Percentiles rank a stretch among this genome's conserved stretches.
Conservation (phyloP, 2,329 filamentous ascomycete species). For the Pochonia chlamydosporia region DNA sequence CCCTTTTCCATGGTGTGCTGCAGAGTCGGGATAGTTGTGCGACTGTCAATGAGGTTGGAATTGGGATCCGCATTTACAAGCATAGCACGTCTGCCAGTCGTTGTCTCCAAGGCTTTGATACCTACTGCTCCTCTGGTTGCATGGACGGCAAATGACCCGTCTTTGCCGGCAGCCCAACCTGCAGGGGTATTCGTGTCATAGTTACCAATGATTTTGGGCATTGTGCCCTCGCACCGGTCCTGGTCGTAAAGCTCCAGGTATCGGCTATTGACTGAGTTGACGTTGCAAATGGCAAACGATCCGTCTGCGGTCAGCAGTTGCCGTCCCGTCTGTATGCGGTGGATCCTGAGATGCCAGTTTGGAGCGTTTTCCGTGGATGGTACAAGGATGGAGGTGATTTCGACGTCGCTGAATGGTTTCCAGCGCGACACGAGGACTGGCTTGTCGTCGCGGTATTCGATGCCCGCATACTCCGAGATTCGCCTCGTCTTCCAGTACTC, state of each 20-base stretch:
- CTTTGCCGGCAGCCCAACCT: conserved; percentile 42
- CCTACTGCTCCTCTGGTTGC: conserved; percentile 44
- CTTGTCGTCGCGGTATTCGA: conserved; percentile 49
- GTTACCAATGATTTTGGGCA: conserved; percentile 52
- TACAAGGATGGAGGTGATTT: conserved; percentile 52
- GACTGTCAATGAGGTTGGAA: conserved; percentile 67
- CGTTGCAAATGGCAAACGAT: conserved; percentile 62
- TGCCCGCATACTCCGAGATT: conserved; percentile 56
- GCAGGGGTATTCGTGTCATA: conserved; percentile 52
- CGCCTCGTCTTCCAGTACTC: conserved; percentile 76
- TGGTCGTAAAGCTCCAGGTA: conserved; percentile 45
- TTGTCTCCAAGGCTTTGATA: conserved; percentile 50
- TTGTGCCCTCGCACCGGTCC: conserved; percentile 41
- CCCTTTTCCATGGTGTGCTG: conserved; percentile 54
- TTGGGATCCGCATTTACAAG: conserved; percentile 74
- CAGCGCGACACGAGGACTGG: not conserved
- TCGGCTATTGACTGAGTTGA: conserved; percentile 40
- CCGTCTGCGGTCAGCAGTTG: conserved; percentile 68
- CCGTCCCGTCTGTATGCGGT: conserved; percentile 54
- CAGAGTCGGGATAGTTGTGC: conserved; percentile 66
- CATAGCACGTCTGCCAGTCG: conserved; percentile 46
- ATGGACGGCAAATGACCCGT: conserved; percentile 50
- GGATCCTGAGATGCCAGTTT: conserved; percentile 65
- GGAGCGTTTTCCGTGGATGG: conserved; percentile 52
- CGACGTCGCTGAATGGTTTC: not conserved